phyloP scores from a whole-genome alignment of 176 grass and related monocot genomes.

The Olyra latifolia region DNA sequence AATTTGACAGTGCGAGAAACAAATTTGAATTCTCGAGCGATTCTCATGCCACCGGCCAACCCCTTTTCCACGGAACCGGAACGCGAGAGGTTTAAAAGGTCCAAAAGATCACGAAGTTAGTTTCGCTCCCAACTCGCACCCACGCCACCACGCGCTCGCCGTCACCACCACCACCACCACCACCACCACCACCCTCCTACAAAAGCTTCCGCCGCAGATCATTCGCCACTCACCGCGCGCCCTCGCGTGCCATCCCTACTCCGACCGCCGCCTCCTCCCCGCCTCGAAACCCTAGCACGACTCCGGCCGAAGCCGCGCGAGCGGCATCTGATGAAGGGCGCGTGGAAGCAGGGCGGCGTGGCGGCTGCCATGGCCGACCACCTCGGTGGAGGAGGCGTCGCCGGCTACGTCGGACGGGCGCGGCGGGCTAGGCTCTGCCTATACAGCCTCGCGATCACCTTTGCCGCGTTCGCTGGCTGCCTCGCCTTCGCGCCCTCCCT shows the following conservation, averaged over 20 bases:
- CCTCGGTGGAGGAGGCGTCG: constrained; percentile 10
- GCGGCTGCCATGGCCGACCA: constrained; percentile 37
- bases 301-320: background rate
- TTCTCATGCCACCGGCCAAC: background rate
- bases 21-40: background rate
- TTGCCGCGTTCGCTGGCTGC: constrained; percentile 59
- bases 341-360: constrained; percentile 39
- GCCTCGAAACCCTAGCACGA: background rate
- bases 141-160: constrained; percentile 1
- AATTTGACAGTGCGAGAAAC: background rate
- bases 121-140: constrained; percentile 34
- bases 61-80: background rate
- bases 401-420: background rate
- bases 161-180: constrained; percentile 36
- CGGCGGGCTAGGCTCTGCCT: constrained; percentile 61
- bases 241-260: background rate
- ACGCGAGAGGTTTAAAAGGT: background rate
- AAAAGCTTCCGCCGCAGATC: constrained; percentile 34
- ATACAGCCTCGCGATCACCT: constrained; percentile 62
- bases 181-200: constrained; percentile 12
- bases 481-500: constrained; percentile 61
- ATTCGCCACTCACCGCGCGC: background rate
- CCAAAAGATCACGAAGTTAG: background rate
- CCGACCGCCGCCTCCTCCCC: background rate
- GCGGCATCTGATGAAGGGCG: constrained; percentile 45